phyloP scores from a whole-genome alignment of 2,329 filamentous ascomycete species.

The Myriosclerotinia duriaeana region DNA sequence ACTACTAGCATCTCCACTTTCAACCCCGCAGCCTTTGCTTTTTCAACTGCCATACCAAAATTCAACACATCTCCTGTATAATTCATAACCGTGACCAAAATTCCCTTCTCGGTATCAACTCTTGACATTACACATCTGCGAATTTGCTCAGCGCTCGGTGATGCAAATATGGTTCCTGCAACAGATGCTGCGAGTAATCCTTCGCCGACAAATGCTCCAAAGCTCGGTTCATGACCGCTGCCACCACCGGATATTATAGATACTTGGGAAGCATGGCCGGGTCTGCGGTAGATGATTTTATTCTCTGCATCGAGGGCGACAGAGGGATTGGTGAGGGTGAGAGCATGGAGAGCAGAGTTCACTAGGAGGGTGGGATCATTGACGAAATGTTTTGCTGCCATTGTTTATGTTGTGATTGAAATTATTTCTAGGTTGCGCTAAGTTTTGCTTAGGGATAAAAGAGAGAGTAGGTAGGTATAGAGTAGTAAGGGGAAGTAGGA shows the following conservation, averaged over 20 bases:
- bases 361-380: slow-evolving; percentile 80
- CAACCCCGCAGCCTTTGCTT: slow-evolving; percentile 76
- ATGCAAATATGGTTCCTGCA: slow-evolving; percentile 84
- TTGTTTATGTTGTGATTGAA: slow-evolving; percentile 32
- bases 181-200: slow-evolving; percentile 80
- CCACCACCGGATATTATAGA: slow-evolving; percentile 87
- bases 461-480: neutral
- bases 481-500: neutral
- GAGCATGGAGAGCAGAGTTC: slow-evolving; percentile 68
- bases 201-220: slow-evolving; percentile 78
- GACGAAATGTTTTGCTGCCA: slow-evolving; percentile 81
- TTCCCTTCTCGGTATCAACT: slow-evolving; percentile 69
- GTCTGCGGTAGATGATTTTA: slow-evolving; percentile 80
- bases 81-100: slow-evolving; percentile 93
- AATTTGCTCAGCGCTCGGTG: slow-evolving; percentile 79
- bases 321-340: slow-evolving; percentile 82
- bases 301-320: slow-evolving; percentile 74
- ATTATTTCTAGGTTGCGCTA: neutral
- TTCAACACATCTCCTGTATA: slow-evolving; percentile 89
- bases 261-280: slow-evolving; percentile 59
- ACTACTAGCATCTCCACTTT: slow-evolving; percentile 87
- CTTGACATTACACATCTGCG: slow-evolving; percentile 70
- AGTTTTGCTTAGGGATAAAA: neutral
- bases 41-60: slow-evolving; percentile 91
- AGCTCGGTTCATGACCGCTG: slow-evolving; percentile 86